Evolutionary conservation across 306 rosid genomes (phyloP).

Genomic region (Alnus rubra): DNA sequence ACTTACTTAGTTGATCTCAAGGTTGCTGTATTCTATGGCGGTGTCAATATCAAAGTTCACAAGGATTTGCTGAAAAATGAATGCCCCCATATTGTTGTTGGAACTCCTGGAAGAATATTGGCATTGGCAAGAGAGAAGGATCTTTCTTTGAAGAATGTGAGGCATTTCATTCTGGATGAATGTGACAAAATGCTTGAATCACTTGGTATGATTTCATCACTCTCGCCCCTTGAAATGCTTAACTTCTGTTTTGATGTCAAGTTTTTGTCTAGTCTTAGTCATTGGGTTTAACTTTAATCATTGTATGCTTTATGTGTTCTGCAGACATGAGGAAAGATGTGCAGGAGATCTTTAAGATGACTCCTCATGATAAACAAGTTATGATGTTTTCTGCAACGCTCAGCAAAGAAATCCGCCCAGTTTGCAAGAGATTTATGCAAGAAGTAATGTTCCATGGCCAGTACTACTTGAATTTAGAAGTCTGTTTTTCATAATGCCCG

Average conservation of each 20-base stretch:
- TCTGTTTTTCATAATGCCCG: constrained; percentile 66
- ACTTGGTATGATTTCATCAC: constrained; percentile 55
- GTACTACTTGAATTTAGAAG: constrained; percentile 80
- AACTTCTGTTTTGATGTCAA: not conserved
- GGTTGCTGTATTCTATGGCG: constrained; percentile 99
- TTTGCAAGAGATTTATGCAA: constrained; percentile 99
- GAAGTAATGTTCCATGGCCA: constrained; percentile 98
- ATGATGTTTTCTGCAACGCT: constrained; percentile 99
- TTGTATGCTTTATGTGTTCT: constrained; percentile 20
- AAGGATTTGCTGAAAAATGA: constrained; percentile 89
- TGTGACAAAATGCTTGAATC: constrained; percentile 99
- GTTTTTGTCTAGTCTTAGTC: not conserved
- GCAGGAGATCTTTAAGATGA: constrained; percentile 97
- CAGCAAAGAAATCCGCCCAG: constrained; percentile 99
- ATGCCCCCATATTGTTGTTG: constrained; percentile 99
- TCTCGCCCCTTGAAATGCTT: not conserved
- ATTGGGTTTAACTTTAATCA: constrained; percentile 10
- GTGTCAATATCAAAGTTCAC: constrained; percentile 90
- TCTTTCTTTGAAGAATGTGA: constrained; percentile 86
- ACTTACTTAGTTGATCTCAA: constrained; percentile 89
- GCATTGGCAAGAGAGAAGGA: constrained; percentile 86
- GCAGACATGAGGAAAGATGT: constrained; percentile 99
- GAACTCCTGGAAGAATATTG: constrained; percentile 95
- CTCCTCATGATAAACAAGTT: constrained; percentile 98
- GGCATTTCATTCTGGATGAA: constrained; percentile 94